Percentiles rank a stretch among this genome's conserved stretches.
phyloP scores from a whole-genome alignment of 1,139 yeast species.

The Debaryomyces coudertii region DNA sequence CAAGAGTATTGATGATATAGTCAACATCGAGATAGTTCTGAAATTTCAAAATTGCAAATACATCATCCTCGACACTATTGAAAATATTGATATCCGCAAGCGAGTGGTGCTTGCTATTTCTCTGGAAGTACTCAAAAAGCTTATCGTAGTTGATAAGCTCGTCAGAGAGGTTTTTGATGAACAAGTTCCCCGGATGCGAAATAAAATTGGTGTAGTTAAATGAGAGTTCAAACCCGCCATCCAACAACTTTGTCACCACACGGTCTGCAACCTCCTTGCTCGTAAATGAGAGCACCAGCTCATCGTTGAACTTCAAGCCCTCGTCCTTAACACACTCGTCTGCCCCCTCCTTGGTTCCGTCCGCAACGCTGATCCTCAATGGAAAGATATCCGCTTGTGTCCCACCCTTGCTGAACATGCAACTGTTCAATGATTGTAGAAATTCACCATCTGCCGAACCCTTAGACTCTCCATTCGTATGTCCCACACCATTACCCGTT shows the following conservation, averaged over 20 bases:
- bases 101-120: constrained; percentile 29
- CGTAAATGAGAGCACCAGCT: constrained; percentile 8
- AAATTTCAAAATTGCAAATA: constrained; percentile 41
- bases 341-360: constrained; percentile 5
- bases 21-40: constrained; percentile 43
- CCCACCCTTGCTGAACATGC: constrained; percentile 9
- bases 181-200: constrained; percentile 68
- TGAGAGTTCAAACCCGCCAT: constrained; percentile 10
- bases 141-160: constrained; percentile 21
- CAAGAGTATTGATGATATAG: constrained; percentile 25
- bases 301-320: constrained; percentile 1
- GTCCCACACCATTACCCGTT: neutral
- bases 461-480: neutral
- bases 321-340: constrained; percentile 10
- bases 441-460: neutral
- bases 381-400: constrained; percentile 12
- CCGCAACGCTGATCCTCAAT: constrained; percentile 8
- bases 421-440: constrained; percentile 9
- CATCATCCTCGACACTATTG: constrained; percentile 23
- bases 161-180: constrained; percentile 50
- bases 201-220: constrained; percentile 46
- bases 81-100: constrained; percentile 35
- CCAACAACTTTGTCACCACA: constrained; percentile 12
- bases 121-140: constrained; percentile 30
- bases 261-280: constrained; percentile 11